Base-by-base conservation (phyloP, 345 rosid species). In the Eucalyptus erythrocorys region DNA sequence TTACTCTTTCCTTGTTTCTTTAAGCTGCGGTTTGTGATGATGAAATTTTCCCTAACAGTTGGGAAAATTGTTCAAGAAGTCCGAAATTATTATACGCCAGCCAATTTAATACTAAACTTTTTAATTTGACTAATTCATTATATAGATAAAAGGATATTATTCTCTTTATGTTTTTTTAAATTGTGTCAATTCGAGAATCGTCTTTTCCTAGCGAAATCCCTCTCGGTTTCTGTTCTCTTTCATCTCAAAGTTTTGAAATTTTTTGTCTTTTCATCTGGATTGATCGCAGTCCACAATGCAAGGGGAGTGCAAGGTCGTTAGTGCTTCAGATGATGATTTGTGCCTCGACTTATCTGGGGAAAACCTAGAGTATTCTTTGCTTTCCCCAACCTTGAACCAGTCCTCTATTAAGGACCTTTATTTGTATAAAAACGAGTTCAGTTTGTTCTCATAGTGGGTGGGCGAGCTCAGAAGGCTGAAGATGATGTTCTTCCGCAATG, bases 401-500 rank as follows among this genome's bases (percentile, higher is more conserved):
- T 37, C 80, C 64, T 90, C 94, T 32, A 90, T 91, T 27, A 94
- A 94, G 87, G 95, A 93, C 57, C 87, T 97, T 85, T 96, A 97
- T 90, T 90, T 98, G 49, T 96, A 95, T 64, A 94, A 93, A 86
- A 98, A 97, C 43, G 94, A 92, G n/a, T 94, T 95, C 87, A 94
- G 93, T 93, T 93, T 95, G 92, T 91, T 97, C 48, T 99, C 98
- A 3, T 94, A 90, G 90, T 95, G 96, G 26, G 93, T 95, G 47
- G 95, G 98, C 16, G 88, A 91, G 88, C 91, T 95, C 66, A 87
- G 87, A 82, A 91, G 93, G 90, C 87, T 97, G 92, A 94, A 88
- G 90, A 97, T 90, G 87, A 91, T 97, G 94, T 97, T 95, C 90
- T 98, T 96, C 68, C 94, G 93, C 34, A 97, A 97, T 53, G 94